Evolutionary conservation across 1,284 basidiomycete species (phyloP), one percentile per base, ranked within the genome.

Genomic region (Rhodotorula sp.): DNA sequence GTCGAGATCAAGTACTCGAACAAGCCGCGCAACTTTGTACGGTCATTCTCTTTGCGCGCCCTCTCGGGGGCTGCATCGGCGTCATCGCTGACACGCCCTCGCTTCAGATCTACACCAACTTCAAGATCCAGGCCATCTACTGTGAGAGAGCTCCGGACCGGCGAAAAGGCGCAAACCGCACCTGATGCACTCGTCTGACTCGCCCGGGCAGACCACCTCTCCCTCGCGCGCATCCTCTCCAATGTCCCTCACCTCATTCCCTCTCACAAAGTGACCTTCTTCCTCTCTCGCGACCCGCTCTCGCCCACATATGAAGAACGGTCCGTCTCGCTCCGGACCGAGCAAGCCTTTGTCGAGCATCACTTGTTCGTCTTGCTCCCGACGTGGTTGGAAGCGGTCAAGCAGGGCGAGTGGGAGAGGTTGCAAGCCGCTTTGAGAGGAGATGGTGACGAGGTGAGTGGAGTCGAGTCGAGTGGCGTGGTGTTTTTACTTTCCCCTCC

Each of bases 1-100:
- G n/a, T 72, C 30, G 71, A 72, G 53, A 63, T 72, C 55, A 72
- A 72, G 44, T 72, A 69, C 51, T 54, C 59, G 18, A 20, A 53
- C 8, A 51, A 45, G 45, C 55, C 17, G 37, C 20, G 30, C 12
- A 63, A 67, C 4, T 42, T 61, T 17, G 68, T 69, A 62, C 55
- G 62, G 20, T 17, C 0, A 4, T 1, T 4, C 45, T 29, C 45
- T 5, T 14, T 4, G 8, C 24, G 6, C n/a, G n/a, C n/a, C n/a
- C n/a, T n/a, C n/a, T n/a, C n/a, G n/a, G n/a, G n/a, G n/a, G n/a
- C n/a, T n/a, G n/a, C n/a, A n/a, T n/a, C n/a, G n/a, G n/a, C n/a
- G n/a, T n/a, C n/a, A n/a, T n/a, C n/a, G n/a, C n/a, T n/a, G n/a
- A n/a, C 30, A 8, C 20, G 3, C 37, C 33, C 26, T 18, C n/a